Conservation (phyloP, 768 basidiomycete species). For the Gloeophyllum trabeum region DNA sequence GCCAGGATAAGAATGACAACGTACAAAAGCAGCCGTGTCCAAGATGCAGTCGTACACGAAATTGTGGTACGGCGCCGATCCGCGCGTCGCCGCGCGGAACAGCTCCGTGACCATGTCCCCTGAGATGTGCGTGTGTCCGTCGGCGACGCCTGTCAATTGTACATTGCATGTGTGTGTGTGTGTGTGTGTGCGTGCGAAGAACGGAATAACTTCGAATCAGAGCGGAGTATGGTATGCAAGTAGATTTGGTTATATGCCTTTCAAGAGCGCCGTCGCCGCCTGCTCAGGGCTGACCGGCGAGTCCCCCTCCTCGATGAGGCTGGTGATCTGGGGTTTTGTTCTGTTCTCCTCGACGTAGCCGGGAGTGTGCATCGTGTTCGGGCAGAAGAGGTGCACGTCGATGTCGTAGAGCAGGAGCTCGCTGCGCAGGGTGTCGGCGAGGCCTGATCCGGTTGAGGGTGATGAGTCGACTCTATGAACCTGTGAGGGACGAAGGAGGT, state of each 20-base stretch:
- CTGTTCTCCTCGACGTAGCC: slow-evolving; percentile 70
- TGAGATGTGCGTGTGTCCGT: not conserved
- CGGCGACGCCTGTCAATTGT: not conserved
- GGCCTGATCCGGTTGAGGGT: slow-evolving; percentile 31
- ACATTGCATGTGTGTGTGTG: slow-evolving; percentile 30
- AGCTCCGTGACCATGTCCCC: not conserved
- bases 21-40: not conserved
- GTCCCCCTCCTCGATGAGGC: slow-evolving; percentile 69
- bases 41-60: not conserved
- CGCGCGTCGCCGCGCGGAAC: not conserved
- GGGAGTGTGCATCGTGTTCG: slow-evolving; percentile 69
- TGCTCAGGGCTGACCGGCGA: slow-evolving; percentile 49
- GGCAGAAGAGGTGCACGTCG: slow-evolving; percentile 72
- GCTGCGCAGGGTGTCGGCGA: slow-evolving; percentile 74
- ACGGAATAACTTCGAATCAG: not conserved
- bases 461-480: not conserved
- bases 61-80: not conserved
- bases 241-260: slow-evolving; percentile 28
- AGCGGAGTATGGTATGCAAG: not conserved
- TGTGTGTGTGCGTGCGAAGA: slow-evolving; percentile 43
- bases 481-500: not conserved
- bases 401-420: slow-evolving; percentile 75
- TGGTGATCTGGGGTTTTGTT: slow-evolving; percentile 64
- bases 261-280: slow-evolving; percentile 46
- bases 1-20: not conserved